A percentile compares a stretch with the other conserved stretches of the same genome.
Evolutionary conservation across 1,284 basidiomycete species (phyloP).

Genomic region (Waitea zeae): DNA sequence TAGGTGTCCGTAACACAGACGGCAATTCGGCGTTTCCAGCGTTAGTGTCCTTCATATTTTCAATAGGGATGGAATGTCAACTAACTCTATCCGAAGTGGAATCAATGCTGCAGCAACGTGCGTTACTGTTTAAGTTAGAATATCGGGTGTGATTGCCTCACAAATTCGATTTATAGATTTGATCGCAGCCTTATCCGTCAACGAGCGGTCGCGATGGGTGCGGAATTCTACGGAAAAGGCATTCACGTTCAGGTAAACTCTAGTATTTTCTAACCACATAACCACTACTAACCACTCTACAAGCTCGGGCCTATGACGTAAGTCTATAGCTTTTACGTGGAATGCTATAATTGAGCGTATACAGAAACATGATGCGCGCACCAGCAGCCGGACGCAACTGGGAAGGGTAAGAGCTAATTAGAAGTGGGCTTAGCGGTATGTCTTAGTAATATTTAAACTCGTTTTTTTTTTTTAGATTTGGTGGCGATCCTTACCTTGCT

Average conservation of each 20-base stretch:
- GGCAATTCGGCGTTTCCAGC: background rate
- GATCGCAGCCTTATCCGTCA: slow-evolving; percentile 14
- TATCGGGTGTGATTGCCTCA: too few species aligned
- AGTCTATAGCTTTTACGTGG: background rate
- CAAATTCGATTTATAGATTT: background rate
- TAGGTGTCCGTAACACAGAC: background rate
- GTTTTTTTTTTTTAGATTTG: too few species aligned
- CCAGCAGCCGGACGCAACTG: background rate
- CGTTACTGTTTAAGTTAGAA: too few species aligned
- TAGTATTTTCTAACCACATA: too few species aligned
- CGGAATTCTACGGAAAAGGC: slow-evolving; percentile 31
- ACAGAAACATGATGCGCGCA: background rate
- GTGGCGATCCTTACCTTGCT: slow-evolving; percentile 38
- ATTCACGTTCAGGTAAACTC: slow-evolving; percentile 30
- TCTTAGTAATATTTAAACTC: background rate
- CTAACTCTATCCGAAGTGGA: background rate
- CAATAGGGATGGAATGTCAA: background rate
- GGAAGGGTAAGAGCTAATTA: background rate
- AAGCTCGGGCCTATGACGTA: slow-evolving; percentile 17
- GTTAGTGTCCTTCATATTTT: background rate
- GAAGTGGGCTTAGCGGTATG: background rate
- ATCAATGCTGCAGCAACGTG: slow-evolving; percentile 4
- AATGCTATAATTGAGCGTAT: too few species aligned
- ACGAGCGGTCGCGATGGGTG: slow-evolving; percentile 27
- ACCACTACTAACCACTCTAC: too few species aligned